A percentile compares a stretch with the other conserved stretches of the same genome.
These are phyloP conservation scores for Euphrasia arctica DNA, from an alignment of 305 asterid species.

Conservation along the genomic window DNA sequence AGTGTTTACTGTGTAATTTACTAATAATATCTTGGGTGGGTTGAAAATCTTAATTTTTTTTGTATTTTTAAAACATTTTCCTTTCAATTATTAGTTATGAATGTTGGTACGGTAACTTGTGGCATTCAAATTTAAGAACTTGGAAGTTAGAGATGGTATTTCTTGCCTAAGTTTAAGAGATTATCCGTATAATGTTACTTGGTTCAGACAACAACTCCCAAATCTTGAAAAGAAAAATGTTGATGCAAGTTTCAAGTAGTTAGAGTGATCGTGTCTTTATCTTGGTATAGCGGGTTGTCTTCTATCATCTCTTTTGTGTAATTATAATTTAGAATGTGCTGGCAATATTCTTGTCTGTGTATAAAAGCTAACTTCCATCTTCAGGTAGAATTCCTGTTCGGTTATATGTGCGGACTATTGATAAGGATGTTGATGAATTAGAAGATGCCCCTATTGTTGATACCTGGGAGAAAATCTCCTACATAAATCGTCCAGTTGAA, in stretches of 20 bases:
- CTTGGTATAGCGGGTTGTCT: slow-evolving; percentile 17
- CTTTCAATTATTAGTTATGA: no score
- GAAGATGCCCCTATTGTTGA: slow-evolving; percentile 59
- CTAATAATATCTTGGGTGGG: background rate
- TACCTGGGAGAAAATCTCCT: slow-evolving; percentile 79
- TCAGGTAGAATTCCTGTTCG: slow-evolving; percentile 89
- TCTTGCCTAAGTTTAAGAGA: slow-evolving; percentile 13
- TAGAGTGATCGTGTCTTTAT: slow-evolving; percentile 13
- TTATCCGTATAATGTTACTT: slow-evolving; percentile 2
- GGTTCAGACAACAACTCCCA: background rate
- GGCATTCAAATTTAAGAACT: background rate
- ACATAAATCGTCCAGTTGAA: slow-evolving; percentile 81
- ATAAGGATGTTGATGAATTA: slow-evolving; percentile 58
- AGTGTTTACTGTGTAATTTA: background rate
- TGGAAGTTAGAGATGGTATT: background rate
- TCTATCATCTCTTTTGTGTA: slow-evolving; percentile 3
- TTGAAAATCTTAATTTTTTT: no score
- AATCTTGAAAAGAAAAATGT: slow-evolving; percentile 6
- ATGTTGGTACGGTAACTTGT: background rate
- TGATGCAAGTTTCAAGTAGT: slow-evolving; percentile 13
- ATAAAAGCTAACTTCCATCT: slow-evolving; percentile 26
- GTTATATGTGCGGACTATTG: slow-evolving; percentile 54
- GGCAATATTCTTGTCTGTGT: slow-evolving; percentile 10
- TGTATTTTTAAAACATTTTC: no score
- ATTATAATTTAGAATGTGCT: slow-evolving; percentile 8